Evolutionary conservation across 202 grass and related monocot species (phyloP), one percentile per base, ranked within the genome.

Genomic region (Bolboschoenoplectus hybrid): DNA sequence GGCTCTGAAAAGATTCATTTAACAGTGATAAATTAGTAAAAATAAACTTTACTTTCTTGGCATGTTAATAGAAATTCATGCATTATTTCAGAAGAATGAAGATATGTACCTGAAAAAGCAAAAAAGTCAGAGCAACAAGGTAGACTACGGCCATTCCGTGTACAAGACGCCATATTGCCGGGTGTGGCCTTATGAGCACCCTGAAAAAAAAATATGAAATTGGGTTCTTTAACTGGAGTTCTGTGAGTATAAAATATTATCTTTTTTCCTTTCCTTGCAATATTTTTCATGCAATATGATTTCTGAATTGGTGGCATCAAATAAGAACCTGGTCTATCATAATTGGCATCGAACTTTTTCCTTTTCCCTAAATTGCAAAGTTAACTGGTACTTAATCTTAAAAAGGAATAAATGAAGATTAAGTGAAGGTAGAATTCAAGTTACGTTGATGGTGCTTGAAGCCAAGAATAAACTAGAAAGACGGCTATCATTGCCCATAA

Each of bases 361-460:
- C 14, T 13, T 76, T 14, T 75, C 2, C 34, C 9, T 45, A n/a
- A 57, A 46, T 63, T n/a, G 60, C 20, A 43, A 46, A 82, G 20
- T 0, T 46, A 49, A 47, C 3, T 14, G 46, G 36, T 5, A 66
- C 26, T 50, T 12, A 9, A 17, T 36, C 9, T 50, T 32, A 65
- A 9, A 82, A 10, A 19, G 16, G 14, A 51, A 62, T 65, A 88
- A 75, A 70, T 9, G 89, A 39, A 82, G 14, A 91, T 60, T 13
- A 1, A 53, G 60, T 71, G 53, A 49, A 83, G 46, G 82, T 19
- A 81, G 86, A 47, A 6, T 79, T 40, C 45, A 87, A 89, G 90
- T 97, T 84, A 99, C 97, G 97, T 99, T 66, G 93, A 99, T 94
- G 97, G 93, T 51, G 97, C 97, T 88, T 99, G 97, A 81, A 99